These are phyloP conservation scores for Chrysoporthe austroafricana DNA, from an alignment of 2,329 filamentous ascomycete genomes.

Conservation along the genomic window DNA sequence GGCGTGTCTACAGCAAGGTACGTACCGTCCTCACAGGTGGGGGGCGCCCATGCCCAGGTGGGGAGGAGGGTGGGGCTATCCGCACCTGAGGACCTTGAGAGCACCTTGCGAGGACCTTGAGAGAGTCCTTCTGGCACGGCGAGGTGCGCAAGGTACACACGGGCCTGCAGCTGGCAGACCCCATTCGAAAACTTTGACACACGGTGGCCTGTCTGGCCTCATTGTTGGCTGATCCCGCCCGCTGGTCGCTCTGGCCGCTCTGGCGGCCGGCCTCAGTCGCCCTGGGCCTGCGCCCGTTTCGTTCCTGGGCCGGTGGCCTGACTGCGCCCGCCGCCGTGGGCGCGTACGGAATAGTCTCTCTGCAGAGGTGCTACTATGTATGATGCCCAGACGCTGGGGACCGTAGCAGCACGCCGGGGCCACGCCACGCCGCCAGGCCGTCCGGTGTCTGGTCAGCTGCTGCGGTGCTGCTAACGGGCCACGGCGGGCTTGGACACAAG, in stretches of 20 bases:
- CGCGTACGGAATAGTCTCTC: too few species aligned
- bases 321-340: background rate
- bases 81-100: constrained; percentile 1
- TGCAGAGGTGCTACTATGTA: too few species aligned
- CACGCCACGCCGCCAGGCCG: background rate
- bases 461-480: background rate
- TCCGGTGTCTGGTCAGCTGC: constrained; percentile 1
- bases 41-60: background rate
- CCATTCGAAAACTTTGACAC: constrained; percentile 7
- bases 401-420: too few species aligned
- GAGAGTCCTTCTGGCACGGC: background rate
- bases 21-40: background rate
- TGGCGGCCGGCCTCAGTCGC: background rate
- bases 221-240: constrained; percentile 5
- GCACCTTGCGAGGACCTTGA: background rate
- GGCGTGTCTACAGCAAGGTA: constrained; percentile 2
- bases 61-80: constrained; percentile 1
- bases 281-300: background rate
- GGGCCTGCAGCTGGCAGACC: background rate
- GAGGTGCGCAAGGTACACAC: background rate
- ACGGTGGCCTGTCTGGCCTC: constrained; percentile 8
- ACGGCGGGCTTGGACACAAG: background rate
- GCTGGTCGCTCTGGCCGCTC: background rate
- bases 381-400: background rate
- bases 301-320: constrained; percentile 11